phyloP scores from a whole-genome alignment of 805 yeast species.

The Pichia paraexigua region DNA sequence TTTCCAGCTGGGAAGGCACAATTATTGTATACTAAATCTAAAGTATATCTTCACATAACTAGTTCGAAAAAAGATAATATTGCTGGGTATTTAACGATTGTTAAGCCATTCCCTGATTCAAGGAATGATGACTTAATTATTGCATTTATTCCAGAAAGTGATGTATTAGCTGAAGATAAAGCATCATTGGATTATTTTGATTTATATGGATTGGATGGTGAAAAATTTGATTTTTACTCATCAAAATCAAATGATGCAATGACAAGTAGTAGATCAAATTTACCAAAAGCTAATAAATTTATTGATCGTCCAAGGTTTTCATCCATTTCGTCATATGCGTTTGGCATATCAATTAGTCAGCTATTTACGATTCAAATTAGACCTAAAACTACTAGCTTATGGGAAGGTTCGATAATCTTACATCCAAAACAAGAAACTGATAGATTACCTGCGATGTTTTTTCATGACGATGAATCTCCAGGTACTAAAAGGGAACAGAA shows the following conservation, averaged over 20 bases:
- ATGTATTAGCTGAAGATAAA: slow-evolving; percentile 23
- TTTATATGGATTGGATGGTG: slow-evolving; percentile 31
- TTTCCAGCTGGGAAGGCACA: slow-evolving; percentile 36
- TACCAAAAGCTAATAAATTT: slow-evolving; percentile 24
- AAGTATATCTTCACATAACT: slow-evolving; percentile 81
- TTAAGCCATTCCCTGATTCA: slow-evolving; percentile 40
- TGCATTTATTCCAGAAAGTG: slow-evolving; percentile 62
- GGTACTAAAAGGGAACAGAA: slow-evolving; percentile 61
- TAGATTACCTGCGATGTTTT: slow-evolving; percentile 75
- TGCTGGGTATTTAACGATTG: slow-evolving; percentile 65
- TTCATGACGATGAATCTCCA: slow-evolving; percentile 84
- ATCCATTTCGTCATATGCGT: slow-evolving; percentile 56
- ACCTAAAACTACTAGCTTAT: slow-evolving; percentile 78
- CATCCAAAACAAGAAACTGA: slow-evolving; percentile 55
- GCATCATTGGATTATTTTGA: slow-evolving; percentile 31
- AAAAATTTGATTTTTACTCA: slow-evolving; percentile 18
- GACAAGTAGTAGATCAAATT: slow-evolving; percentile 8
- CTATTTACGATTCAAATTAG: slow-evolving; percentile 77
- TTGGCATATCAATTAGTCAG: slow-evolving; percentile 50
- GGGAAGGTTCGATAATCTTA: slow-evolving; percentile 83
- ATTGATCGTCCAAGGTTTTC: slow-evolving; percentile 47
- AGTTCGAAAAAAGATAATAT: slow-evolving; percentile 66
- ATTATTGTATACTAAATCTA: slow-evolving; percentile 49
- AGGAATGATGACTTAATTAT: slow-evolving; percentile 50
- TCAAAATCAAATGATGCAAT: slow-evolving; percentile 10